Percentiles rank a stretch among this genome's conserved stretches.
phyloP scores from a whole-genome alignment of 2,329 filamentous ascomycete genomes.

The Zopfia rhizophila region DNA sequence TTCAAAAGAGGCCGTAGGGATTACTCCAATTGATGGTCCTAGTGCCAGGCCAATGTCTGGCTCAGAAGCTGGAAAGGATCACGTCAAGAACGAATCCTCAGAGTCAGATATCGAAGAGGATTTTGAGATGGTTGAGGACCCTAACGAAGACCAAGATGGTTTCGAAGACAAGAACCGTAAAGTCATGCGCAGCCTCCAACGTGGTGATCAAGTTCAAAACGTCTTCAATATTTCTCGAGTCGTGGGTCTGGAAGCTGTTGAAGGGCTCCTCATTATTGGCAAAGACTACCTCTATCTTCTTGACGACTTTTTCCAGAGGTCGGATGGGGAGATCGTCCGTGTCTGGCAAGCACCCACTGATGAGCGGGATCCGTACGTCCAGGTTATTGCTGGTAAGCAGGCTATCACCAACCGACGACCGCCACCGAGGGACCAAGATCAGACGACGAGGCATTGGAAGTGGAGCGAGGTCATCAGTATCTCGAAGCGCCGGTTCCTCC shows the following conservation, averaged over 20 bases:
- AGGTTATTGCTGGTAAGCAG: slow-evolving; percentile 87
- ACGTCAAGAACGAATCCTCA: slow-evolving; percentile 55
- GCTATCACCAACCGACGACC: slow-evolving; percentile 61
- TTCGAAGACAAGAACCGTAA: slow-evolving; percentile 99
- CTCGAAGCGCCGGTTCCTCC: slow-evolving; percentile 93
- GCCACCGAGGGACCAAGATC: slow-evolving; percentile 53
- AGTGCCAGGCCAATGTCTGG: slow-evolving; percentile 34
- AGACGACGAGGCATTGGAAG: slow-evolving; percentile 90
- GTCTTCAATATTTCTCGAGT: slow-evolving; percentile 97
- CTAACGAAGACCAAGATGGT: slow-evolving; percentile 82
- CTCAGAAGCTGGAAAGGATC: slow-evolving; percentile 29
- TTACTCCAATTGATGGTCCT: slow-evolving; percentile 38
- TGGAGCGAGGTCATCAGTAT: slow-evolving; percentile 96
- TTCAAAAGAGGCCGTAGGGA: slow-evolving; percentile 38
- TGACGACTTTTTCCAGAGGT: slow-evolving; percentile 94
- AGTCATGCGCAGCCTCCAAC: slow-evolving; percentile 92
- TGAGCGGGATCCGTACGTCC: slow-evolving; percentile 93
- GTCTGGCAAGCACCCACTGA: slow-evolving; percentile 93
- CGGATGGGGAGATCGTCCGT: slow-evolving; percentile 95
- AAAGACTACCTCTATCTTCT: slow-evolving; percentile 93
- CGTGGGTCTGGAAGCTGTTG: slow-evolving; percentile 90
- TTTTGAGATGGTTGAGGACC: slow-evolving; percentile 95
- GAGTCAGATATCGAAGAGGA: slow-evolving; percentile 77
- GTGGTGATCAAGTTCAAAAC: slow-evolving; percentile 89
- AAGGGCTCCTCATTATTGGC: slow-evolving; percentile 91